Evolutionary conservation across 2,329 filamentous ascomycete genomes (phyloP), one percentile per base, ranked within the genome.

Genomic region (Cladosporium phlei): DNA sequence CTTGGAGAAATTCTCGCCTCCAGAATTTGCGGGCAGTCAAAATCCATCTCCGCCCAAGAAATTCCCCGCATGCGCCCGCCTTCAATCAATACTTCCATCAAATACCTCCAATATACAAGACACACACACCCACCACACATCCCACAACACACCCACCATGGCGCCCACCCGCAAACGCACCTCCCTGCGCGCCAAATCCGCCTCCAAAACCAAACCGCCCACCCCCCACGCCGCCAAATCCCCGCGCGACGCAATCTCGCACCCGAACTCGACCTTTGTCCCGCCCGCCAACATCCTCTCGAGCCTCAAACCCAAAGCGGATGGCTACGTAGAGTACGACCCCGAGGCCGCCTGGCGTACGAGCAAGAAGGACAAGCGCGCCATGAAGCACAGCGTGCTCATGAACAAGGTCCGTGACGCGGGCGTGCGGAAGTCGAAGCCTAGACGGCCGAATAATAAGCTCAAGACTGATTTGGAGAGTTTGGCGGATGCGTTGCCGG

Each of bases 281-380:
- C 20, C 46, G 3, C 46, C 45, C 20, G 34, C 32, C 20, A 28
- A 38, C 24, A 49, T 40, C 50, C 38, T 58, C 35, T 59, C 61
- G 74, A 33, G 28, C 16, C 42, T 45, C 3, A 47, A 38, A 6
- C 44, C 38, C 14, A 47, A 47, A 34, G 24, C 59, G 69, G 63
- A 77, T 75, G 43, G 61, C 42, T 45, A 45, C 24, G 42, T 45
- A 11, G 42, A 45, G 17, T 45, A 69, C 38, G 69, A 75, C 56
- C 74, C 77, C 55, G 62, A 69, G 38, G 66, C 72, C 35, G 76
- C 64, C 50, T 90, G 91, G 67, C 71, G 81, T 51, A 77, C 81
- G 46, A 82, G 77, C 53, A 97, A 96, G 69, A 83, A 79, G 62
- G 87, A 94, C 71, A 95, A 91, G 72, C 85, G 84, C 19, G 71